Evolutionary conservation across 257 asterid species (phyloP).

Genomic region (Gynochthodes officinalis): DNA sequence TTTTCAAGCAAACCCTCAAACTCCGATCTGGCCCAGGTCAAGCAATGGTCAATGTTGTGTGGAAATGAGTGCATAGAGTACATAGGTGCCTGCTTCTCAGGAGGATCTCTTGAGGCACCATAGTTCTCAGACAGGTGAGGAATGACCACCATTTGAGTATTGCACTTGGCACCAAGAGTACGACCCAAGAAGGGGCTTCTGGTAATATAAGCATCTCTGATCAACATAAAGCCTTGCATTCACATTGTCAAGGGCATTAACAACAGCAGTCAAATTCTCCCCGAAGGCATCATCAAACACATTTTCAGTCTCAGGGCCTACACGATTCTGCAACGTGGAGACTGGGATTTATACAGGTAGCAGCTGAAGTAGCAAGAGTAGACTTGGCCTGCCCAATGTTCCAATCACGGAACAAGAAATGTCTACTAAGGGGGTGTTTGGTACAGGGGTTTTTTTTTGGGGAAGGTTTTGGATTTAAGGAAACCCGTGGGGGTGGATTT

Average conservation of each 20-base stretch:
- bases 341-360: slow-evolving; percentile 57
- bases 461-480: too few relatives aligned
- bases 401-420: slow-evolving; percentile 93
- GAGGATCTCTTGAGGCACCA: slow-evolving; percentile 96
- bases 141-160: slow-evolving; percentile 87
- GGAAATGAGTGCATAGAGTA: slow-evolving; percentile 94
- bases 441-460: too few relatives aligned
- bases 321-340: slow-evolving; percentile 80
- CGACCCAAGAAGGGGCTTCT: slow-evolving; percentile 94
- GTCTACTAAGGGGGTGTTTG: too few relatives aligned
- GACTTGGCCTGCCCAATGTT: slow-evolving; percentile 95
- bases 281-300: slow-evolving; percentile 81
- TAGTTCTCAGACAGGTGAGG: slow-evolving; percentile 94
- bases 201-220: slow-evolving; percentile 90
- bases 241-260: slow-evolving; percentile 94
- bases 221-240: slow-evolving; percentile 93
- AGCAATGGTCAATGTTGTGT: slow-evolving; percentile 89
- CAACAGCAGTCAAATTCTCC: slow-evolving; percentile 74
- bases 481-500: too few relatives aligned
- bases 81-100: slow-evolving; percentile 98
- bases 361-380: slow-evolving; percentile 88
- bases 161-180: slow-evolving; percentile 93
- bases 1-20: slow-evolving; percentile 94
- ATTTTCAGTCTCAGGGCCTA: slow-evolving; percentile 80
- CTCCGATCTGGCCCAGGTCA: slow-evolving; percentile 99